Percentiles rank a stretch among this genome's conserved stretches.
phyloP scores from a whole-genome alignment of 2,329 filamentous ascomycete genomes.

The Ophiostoma populinum region DNA sequence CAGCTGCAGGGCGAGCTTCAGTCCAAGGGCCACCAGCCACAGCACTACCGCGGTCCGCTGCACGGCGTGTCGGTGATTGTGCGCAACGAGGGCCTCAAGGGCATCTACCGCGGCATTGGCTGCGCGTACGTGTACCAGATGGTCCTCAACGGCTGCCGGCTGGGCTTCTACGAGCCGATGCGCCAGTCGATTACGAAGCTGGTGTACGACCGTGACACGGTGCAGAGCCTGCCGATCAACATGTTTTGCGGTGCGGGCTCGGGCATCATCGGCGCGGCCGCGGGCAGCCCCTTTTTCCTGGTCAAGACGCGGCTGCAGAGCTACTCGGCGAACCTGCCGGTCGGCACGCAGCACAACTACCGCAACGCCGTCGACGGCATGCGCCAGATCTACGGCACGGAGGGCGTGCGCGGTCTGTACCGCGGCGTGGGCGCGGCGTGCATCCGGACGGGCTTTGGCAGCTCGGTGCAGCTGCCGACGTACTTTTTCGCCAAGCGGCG shows the following conservation, averaged over 20 bases:
- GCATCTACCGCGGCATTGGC: slow-evolving; percentile 75
- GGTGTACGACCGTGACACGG: slow-evolving; percentile 52
- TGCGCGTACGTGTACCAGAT: slow-evolving; percentile 95
- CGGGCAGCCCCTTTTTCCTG: slow-evolving; percentile 90
- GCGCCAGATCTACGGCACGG: slow-evolving; percentile 55
- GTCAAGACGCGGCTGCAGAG: slow-evolving; percentile 94
- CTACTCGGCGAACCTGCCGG: slow-evolving; percentile 78
- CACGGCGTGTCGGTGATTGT: slow-evolving; percentile 85
- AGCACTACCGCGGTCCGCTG: slow-evolving; percentile 78
- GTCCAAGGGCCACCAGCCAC: slow-evolving; percentile 64
- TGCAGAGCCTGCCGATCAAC: slow-evolving; percentile 79
- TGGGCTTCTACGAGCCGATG: slow-evolving; percentile 96
- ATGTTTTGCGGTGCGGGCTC: slow-evolving; percentile 82
- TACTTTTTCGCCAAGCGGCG: slow-evolving; percentile 95
- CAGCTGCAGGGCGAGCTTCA: slow-evolving; percentile 94
- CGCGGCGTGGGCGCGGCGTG: slow-evolving; percentile 83
- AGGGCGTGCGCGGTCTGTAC: slow-evolving; percentile 72
- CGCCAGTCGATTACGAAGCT: slow-evolving; percentile 52
- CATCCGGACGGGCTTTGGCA: slow-evolving; percentile 90
- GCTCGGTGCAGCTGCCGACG: slow-evolving; percentile 87
- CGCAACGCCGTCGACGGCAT: slow-evolving; percentile 72
- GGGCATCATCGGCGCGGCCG: slow-evolving; percentile 80
- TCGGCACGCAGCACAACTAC: slow-evolving; percentile 94
- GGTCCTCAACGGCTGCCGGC: slow-evolving; percentile 84
- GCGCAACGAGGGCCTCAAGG: slow-evolving; percentile 71